These are phyloP conservation scores for Mycena metata DNA, from an alignment of 768 basidiomycete genomes.

Conservation along the genomic window DNA sequence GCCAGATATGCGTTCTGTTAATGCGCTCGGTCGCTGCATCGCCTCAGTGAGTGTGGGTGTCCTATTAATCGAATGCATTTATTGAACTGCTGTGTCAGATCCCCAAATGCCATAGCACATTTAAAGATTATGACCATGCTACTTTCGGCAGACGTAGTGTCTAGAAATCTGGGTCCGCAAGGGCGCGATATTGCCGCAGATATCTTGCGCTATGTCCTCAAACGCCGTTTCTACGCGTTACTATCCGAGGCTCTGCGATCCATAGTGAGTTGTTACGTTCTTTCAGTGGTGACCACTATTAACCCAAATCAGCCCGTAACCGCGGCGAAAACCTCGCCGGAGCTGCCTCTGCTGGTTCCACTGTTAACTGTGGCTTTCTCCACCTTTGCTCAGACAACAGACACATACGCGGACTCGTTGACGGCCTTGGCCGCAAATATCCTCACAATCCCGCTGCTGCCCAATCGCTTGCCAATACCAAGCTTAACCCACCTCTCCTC, in stretches of 20 bases:
- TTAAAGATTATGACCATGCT: constrained; percentile 66
- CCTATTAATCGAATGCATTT: not conserved
- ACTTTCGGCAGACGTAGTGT: constrained; percentile 49
- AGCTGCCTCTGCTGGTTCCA: constrained; percentile 61
- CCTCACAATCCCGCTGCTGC: constrained; percentile 82
- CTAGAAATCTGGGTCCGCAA: constrained; percentile 45
- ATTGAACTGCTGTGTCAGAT: constrained; percentile 52
- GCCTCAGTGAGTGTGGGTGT: constrained; percentile 61
- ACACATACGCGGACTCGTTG: constrained; percentile 51
- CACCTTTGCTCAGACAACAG: constrained; percentile 41
- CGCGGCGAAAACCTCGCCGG: constrained; percentile 68
- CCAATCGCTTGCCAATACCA: constrained; percentile 75
- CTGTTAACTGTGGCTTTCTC: constrained; percentile 60
- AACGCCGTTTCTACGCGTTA: constrained; percentile 60
- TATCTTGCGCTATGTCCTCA: constrained; percentile 62
- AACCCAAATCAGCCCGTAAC: constrained; percentile 57
- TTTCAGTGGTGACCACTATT: constrained; percentile 18
- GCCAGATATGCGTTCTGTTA: constrained; percentile 62
- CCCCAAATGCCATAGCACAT: constrained; percentile 59
- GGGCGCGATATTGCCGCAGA: constrained; percentile 48
- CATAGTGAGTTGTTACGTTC: constrained; percentile 60
- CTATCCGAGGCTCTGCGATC: constrained; percentile 56
- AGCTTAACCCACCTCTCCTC: constrained; percentile 76
- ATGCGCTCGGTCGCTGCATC: constrained; percentile 63
- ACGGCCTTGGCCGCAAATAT: constrained; percentile 64